Conservation (phyloP, 306 rosid species). For the Abrus pulchellus region DNA sequence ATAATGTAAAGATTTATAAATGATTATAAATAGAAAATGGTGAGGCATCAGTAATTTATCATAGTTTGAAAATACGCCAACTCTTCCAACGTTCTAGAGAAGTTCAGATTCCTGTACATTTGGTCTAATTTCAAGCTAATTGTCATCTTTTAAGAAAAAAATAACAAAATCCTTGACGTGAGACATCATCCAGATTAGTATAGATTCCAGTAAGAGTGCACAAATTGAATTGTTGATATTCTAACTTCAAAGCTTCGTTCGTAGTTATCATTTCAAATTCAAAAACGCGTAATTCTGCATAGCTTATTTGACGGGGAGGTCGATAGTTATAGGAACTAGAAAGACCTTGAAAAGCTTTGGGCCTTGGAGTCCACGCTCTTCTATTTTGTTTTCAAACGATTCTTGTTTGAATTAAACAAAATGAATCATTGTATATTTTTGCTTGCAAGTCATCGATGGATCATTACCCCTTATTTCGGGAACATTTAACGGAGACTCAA, state of each 20-base stretch:
- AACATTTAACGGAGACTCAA: neutral
- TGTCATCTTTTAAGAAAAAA: neutral
- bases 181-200: neutral
- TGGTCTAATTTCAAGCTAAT: neutral
- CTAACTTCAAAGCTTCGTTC: neutral
- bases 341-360: neutral
- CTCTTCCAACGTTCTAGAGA: neutral
- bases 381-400: neutral
- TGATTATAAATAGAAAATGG: too few relatives aligned
- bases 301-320: slow-evolving; percentile 25
- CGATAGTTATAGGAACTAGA: neutral
- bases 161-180: slow-evolving; percentile 19
- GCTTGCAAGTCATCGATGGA: neutral
- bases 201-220: slow-evolving; percentile 1
- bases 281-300: slow-evolving; percentile 1
- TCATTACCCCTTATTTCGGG: neutral
- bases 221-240: neutral
- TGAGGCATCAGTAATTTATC: neutral
- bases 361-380: neutral
- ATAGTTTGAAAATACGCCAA: neutral
- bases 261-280: slow-evolving; percentile 46
- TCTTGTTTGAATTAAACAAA: neutral
- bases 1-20: too few relatives aligned
- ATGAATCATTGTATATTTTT: slow-evolving; percentile 1
- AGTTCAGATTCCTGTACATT: neutral